phyloP scores from a whole-genome alignment of 2,329 filamentous ascomycete species.

The Calonectria montana region DNA sequence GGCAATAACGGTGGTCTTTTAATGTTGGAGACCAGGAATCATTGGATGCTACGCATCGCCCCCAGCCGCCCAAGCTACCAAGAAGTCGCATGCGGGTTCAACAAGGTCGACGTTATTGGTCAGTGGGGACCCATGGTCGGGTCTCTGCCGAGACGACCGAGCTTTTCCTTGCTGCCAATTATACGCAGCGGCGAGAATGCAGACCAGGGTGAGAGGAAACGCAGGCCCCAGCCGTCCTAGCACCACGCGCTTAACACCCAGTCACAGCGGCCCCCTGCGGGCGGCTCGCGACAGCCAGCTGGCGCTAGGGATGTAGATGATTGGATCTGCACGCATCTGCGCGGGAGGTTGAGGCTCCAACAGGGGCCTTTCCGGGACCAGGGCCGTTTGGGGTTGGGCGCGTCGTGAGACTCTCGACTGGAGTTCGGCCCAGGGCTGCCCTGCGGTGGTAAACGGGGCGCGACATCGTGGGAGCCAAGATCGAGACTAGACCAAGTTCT shows the following conservation, averaged over 20 bases:
- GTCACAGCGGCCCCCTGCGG: not conserved
- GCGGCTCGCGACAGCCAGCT: not conserved
- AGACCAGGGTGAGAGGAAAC: constrained; percentile 31
- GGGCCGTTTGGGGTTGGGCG: constrained; percentile 35
- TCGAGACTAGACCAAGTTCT: not conserved
- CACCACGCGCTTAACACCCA: constrained; percentile 29
- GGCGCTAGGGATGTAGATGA: not conserved
- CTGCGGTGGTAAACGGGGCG: constrained; percentile 22
- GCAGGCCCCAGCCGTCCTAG: not conserved
- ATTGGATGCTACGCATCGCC: constrained; percentile 20
- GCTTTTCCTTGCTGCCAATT: constrained; percentile 29
- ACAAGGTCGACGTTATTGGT: constrained; percentile 40
- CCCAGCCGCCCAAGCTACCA: constrained; percentile 15
- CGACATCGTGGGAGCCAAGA: not conserved
- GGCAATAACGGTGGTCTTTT: not conserved
- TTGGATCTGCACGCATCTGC: not conserved
- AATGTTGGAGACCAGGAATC: not conserved
- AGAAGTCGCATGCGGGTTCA: constrained; percentile 12
- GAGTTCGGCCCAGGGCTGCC: not conserved
- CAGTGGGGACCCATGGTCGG: constrained; percentile 16
- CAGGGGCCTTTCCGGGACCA: not conserved
- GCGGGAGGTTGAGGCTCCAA: not conserved
- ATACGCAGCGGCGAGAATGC: constrained; percentile 34
- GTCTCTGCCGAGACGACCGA: constrained; percentile 30
- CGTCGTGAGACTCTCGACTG: constrained; percentile 41